Base-by-base conservation (phyloP, 352 stramenopile genomes). In the Phytophthora ramorum region DNA sequence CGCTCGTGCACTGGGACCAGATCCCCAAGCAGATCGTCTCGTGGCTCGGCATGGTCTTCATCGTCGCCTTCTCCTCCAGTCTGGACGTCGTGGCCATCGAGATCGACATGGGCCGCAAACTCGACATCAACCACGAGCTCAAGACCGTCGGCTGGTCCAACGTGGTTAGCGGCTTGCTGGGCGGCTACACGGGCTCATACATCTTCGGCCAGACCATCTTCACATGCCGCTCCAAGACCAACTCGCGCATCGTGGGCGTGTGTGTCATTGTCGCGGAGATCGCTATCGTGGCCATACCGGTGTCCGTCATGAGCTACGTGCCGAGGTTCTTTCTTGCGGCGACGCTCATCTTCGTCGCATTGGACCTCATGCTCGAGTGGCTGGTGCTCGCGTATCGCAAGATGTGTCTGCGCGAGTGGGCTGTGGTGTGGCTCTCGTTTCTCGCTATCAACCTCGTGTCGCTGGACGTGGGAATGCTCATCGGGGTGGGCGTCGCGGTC, bases 131-230 rank as follows among this genome's bases (percentile, higher is more conserved):
- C 78, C 78, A n/a, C n/a, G n/a, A n/a, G n/a, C n/a, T n/a, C n/a
- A n/a, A n/a, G n/a, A n/a, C n/a, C n/a, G n/a, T n/a, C 13, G 97
- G 97, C 9, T 93, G 97, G 66, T 98, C 89, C 35, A 99, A 99
- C 79, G 75, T 99, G 14, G 72, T 99, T 7, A 98, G 87, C 41
- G 97, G 97, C 0, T 22, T 99, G n/a, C 89, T 94, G 1, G 96
- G 97, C 35, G 97, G 97, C 35, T 99, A 98, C 80, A 99, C 96
- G 4, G 97, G 97, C 3, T 98, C 85, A 13, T 99, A 99, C 75
- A 99, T 99, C 59, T 99, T 99, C 73, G 96, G 83, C 28, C 97
- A 99, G 83, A 99, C 95, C 24, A 98, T 99, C 59, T 99, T 99
- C 77, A 98, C 96, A 16, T 98, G 92, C 73, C 83, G 93, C 13